Conservation (phyloP, 2,329 filamentous ascomycete genomes). For the Blumeria graminis region DNA sequence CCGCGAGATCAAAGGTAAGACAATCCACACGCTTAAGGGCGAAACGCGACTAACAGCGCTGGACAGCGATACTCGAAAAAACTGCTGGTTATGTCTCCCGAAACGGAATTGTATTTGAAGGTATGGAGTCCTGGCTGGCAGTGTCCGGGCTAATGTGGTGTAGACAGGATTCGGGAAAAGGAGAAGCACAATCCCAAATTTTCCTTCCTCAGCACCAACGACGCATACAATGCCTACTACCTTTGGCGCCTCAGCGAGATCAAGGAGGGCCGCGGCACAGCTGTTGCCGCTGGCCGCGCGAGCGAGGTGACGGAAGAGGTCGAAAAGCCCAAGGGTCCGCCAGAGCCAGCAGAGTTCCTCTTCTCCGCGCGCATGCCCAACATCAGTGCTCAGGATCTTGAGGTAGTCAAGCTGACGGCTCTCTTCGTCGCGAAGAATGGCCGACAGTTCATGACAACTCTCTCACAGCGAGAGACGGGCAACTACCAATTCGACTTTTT, state of each 20-base stretch:
- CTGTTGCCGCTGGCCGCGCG: constrained; percentile 49
- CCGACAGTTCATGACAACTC: constrained; percentile 67
- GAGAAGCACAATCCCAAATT: constrained; percentile 73
- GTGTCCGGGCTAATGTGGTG: constrained; percentile 5
- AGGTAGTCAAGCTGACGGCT: constrained; percentile 52
- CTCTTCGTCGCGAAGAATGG: constrained; percentile 86
- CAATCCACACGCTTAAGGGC: constrained; percentile 8
- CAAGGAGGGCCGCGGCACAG: constrained; percentile 57
- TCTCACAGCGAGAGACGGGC: constrained; percentile 68
- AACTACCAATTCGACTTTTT: constrained; percentile 96
- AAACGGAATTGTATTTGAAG: constrained; percentile 37
- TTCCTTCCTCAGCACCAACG: constrained; percentile 55
- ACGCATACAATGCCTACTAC: constrained; percentile 77
- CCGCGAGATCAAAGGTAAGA: constrained; percentile 46
- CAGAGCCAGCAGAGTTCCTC: constrained; percentile 64
- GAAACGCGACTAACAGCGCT: constrained; percentile 8
- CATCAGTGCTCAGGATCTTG: constrained; percentile 82
- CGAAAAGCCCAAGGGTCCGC: constrained; percentile 57
- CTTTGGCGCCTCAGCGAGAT: constrained; percentile 77
- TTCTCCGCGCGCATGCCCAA: constrained; percentile 95
- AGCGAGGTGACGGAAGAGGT: constrained; percentile 32
- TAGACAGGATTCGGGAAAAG: constrained; percentile 62
- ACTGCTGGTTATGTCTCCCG: constrained; percentile 74
- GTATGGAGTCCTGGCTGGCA: constrained; percentile 14
- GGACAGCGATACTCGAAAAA: constrained; percentile 54